Evolutionary conservation across 768 basidiomycete genomes (phyloP).

Genomic region (Candolleomyces eurysporus): DNA sequence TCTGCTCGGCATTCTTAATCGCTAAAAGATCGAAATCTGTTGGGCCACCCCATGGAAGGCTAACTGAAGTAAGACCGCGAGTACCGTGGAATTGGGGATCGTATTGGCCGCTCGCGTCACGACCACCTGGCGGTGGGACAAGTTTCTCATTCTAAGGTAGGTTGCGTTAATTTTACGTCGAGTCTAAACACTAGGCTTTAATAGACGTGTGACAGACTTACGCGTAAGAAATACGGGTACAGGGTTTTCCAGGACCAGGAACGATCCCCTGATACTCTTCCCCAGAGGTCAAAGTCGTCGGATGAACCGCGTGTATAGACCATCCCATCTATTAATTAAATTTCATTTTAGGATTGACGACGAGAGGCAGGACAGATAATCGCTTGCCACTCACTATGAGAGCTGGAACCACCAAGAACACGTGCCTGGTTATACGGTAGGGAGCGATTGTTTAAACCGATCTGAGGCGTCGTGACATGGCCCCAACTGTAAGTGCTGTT

Average conservation of each 20-base stretch:
- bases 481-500: background rate
- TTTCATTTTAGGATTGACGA: background rate
- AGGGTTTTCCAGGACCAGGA: slow-evolving; percentile 28
- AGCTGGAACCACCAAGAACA: slow-evolving; percentile 24
- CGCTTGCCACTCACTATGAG: slow-evolving; percentile 18
- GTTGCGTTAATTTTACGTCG: background rate
- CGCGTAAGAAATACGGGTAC: slow-evolving; percentile 16
- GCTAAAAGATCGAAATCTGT: slow-evolving; percentile 27
- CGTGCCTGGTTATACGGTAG: slow-evolving; percentile 21
- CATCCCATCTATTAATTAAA: slow-evolving; percentile 17
- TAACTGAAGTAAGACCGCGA: slow-evolving; percentile 23
- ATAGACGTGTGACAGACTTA: slow-evolving; percentile 13
- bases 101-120: slow-evolving; percentile 29
- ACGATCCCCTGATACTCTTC: slow-evolving; percentile 15
- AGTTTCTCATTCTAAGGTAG: slow-evolving; percentile 20
- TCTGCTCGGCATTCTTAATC: slow-evolving; percentile 31
- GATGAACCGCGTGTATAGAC: slow-evolving; percentile 22
- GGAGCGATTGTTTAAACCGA: slow-evolving; percentile 15
- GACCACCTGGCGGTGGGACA: slow-evolving; percentile 26
- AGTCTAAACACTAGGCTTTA: background rate
- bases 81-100: slow-evolving; percentile 29
- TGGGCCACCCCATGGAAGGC: slow-evolving; percentile 23
- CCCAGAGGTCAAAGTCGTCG: slow-evolving; percentile 20
- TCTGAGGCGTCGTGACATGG: slow-evolving; percentile 18
- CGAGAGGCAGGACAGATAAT: background rate